Percentiles rank a stretch among this genome's conserved stretches.
Evolutionary conservation across 257 asterid species (phyloP).

Genomic region (Capsicum pubescens): DNA sequence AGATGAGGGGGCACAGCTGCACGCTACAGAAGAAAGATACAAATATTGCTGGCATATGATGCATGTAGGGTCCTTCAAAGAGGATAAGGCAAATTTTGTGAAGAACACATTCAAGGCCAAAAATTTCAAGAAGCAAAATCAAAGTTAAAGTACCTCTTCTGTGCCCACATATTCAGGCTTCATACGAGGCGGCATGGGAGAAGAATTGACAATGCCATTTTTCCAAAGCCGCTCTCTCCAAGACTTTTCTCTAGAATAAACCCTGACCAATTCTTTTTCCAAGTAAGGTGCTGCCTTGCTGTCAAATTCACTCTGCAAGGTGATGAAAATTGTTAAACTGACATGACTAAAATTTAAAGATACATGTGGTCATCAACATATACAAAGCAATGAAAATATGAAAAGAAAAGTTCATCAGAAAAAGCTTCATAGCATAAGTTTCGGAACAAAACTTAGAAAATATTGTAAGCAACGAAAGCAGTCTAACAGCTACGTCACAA

Average conservation of each 20-base stretch:
- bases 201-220: conserved; percentile 74
- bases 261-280: conserved; percentile 69
- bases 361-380: not conserved
- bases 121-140: conserved; percentile 13
- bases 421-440: not conserved
- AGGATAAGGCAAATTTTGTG: conserved; percentile 34
- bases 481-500: conserved; percentile 8
- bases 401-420: not conserved
- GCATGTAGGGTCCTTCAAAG: conserved; percentile 82
- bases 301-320: conserved; percentile 68
- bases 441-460: not conserved
- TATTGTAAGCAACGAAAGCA: not conserved
- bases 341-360: conserved; percentile 16
- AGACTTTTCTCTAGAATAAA: conserved; percentile 64
- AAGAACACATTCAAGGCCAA: conserved; percentile 29
- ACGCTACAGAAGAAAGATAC: conserved; percentile 85
- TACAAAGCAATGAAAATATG: conserved; percentile 4
- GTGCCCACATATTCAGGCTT: conserved; percentile 76
- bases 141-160: conserved; percentile 70
- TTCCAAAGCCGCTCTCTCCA: conserved; percentile 90
- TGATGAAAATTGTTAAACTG: conserved; percentile 32
- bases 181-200: conserved; percentile 67
- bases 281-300: conserved; percentile 65
- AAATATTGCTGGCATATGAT: conserved; percentile 87
- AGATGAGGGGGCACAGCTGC: conserved; percentile 83